Base-by-base conservation (phyloP, 2,329 filamentous ascomycete genomes). In the Acarospora socialis region DNA sequence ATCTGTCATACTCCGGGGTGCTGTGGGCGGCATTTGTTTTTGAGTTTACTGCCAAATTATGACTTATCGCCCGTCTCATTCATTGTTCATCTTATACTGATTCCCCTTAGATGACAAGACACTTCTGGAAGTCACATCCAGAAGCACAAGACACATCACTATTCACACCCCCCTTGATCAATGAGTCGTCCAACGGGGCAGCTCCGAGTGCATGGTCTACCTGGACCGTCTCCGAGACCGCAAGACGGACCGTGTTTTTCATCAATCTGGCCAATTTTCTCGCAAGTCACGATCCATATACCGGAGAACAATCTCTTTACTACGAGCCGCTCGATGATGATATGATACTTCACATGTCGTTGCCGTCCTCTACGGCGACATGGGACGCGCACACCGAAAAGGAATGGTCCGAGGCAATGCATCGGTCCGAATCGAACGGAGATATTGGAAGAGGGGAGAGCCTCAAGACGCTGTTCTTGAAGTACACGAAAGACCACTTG, bases 281-380 rank as follows among this genome's bases (percentile, higher is more conserved):
- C 25, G 35, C 32, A 21, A 40, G 42, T 32, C 32, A 30, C 20
- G 32, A 45, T 27, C 35, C 24, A 16, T 17, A 35, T 14, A 40
- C 25, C 9, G 35, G 38, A 8, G 21, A 30, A 3, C 26, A 37
- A 17, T 43, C 35, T 7, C 39, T 33, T 17, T 46, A 44, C 25
- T 45, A 45, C 38, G 42, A 44, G 35, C 42, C 44, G 5, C 30
- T 46, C 16, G 28, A 46, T 32, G 39, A 45, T 29, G 34, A 45
- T 6, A 28, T 46, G 4, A 38, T 47, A 10, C 13, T 41, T 15
- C 42, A 43, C 7, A 42, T 47, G 40, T 41, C 42, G 8, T 26
- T 47, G 5, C 44, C 44, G 5, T 46, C 34, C 22, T 36, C 19
- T 23, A 33, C 42, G 13, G 34, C 35, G 3, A 24, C 38, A 17